These are phyloP conservation scores for Coprinopsis cinerea DNA, from an alignment of 768 basidiomycete species.

Conservation along the genomic window DNA sequence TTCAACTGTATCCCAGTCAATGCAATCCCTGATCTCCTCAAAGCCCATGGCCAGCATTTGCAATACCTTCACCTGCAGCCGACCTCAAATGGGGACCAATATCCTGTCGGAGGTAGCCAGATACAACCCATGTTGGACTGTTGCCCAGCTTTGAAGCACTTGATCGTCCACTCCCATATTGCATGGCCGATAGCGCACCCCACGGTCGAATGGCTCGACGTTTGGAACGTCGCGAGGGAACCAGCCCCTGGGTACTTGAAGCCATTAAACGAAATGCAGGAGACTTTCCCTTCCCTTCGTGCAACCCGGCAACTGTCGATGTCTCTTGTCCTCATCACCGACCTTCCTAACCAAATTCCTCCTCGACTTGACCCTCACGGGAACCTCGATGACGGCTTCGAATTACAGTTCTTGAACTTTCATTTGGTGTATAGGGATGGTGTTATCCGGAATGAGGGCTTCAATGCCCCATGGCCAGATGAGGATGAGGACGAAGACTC, in stretches of 20 bases:
- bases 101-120: background rate
- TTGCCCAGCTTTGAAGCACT: background rate
- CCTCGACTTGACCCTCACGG: background rate
- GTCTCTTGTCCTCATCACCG: background rate
- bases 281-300: background rate
- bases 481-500: conserved; percentile 1
- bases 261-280: background rate
- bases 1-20: background rate
- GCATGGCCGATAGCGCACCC: background rate
- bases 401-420: conserved; percentile 3
- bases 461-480: background rate
- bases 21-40: background rate
- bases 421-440: background rate
- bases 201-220: background rate
- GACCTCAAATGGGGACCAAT: background rate
- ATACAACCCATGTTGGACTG: background rate
- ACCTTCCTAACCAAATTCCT: background rate
- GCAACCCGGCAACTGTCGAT: background rate
- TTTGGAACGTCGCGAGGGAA: background rate
- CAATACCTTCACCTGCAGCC: background rate
- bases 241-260: background rate
- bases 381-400: background rate
- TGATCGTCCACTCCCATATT: background rate
- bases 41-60: background rate
- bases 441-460: too few relatives aligned